A percentile compares a stretch with the other conserved stretches of the same genome.
phyloP scores from a whole-genome alignment of 2,329 filamentous ascomycete genomes.

The Calonectria hongkongensis region DNA sequence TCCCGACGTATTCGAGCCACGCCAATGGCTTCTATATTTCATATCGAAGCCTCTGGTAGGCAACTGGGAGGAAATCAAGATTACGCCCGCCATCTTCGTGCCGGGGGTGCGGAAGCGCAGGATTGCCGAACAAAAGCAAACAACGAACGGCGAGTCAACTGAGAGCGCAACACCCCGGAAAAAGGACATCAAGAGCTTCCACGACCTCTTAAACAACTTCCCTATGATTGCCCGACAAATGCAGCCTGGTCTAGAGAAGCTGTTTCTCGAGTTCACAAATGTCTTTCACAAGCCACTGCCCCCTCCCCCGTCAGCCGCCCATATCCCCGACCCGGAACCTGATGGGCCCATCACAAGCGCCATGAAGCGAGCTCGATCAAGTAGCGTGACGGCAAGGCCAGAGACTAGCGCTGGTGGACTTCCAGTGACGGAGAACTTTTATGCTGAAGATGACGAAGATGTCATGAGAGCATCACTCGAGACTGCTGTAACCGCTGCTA shows the following conservation, averaged over 20 bases:
- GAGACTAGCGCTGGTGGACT: slow-evolving; percentile 60
- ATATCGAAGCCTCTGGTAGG: slow-evolving; percentile 93
- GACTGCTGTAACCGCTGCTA: slow-evolving; percentile 92
- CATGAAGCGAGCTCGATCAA: slow-evolving; percentile 73
- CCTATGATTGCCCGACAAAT: slow-evolving; percentile 97
- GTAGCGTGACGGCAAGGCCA: slow-evolving; percentile 64
- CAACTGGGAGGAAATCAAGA: slow-evolving; percentile 84
- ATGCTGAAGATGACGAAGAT: slow-evolving; percentile 92
- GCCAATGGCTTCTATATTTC: slow-evolving; percentile 97
- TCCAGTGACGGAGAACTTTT: slow-evolving; percentile 78
- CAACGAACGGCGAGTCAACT: slow-evolving; percentile 61
- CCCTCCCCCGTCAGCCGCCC: slow-evolving; percentile 78
- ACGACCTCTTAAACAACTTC: slow-evolving; percentile 91
- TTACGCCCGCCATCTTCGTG: slow-evolving; percentile 78
- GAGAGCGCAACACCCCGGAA: slow-evolving; percentile 74
- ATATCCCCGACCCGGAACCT: slow-evolving; percentile 75
- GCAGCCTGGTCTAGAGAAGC: slow-evolving; percentile 90
- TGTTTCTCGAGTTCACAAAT: slow-evolving; percentile 91
- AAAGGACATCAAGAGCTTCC: slow-evolving; percentile 93
- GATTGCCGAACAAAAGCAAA: slow-evolving; percentile 61
- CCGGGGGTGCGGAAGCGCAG: slow-evolving; percentile 64
- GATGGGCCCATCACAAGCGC: slow-evolving; percentile 74
- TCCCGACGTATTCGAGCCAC: slow-evolving; percentile 89
- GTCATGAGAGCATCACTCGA: slow-evolving; percentile 92
- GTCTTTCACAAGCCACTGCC: slow-evolving; percentile 91